Base-by-base conservation (phyloP, 2,329 filamentous ascomycete genomes). In the Fusarium sp. region DNA sequence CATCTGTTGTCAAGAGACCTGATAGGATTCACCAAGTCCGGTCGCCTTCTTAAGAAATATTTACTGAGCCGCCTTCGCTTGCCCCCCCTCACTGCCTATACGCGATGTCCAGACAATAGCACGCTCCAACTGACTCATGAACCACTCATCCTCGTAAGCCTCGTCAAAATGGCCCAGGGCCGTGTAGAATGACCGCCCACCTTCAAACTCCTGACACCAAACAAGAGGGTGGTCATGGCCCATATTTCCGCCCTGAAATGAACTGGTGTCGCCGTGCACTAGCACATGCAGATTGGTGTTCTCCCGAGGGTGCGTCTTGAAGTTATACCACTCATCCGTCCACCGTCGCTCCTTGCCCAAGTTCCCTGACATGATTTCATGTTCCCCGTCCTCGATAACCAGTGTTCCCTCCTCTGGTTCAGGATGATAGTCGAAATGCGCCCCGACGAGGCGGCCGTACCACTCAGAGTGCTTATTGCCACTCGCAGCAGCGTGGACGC, bases 121-220 rank as follows among this genome's bases (percentile, higher is more conserved):
- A n/a, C 66, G 66, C 1, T 34, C 45, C 11, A 75, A 18, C 11
- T n/a, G 54, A 8, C 54, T 59, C 37, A 66, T 31, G 20, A 73
- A 75, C 72, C 72, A 75, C 1, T 38, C 0, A 34, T 75, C 40
- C 8, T 20, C 9, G 24, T 75, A 75, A 0, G 62, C 42, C 4
- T 73, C 69, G 1, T 73, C 35, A 59, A 75, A 75, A 18, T 75
- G 72, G 0, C 72, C 72, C 7, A 75, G 38, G 9, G 61, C 67
- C 11, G 72, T 75, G 4, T 75, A 73, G 18, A 54, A 75, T 0
- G 61, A 61, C 1, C 72, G 67, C 1, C 72, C 72, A 6, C 29
- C 54, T 7, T 70, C 66, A 11, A 73, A 37, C 0, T 24, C 40
- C 1, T 73, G 66, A 20, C 29, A 60, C 72, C 72, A 75, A 1